Evolutionary conservation across 148 eudicot species (phyloP).

Genomic region (Chenopodium suecicum): DNA sequence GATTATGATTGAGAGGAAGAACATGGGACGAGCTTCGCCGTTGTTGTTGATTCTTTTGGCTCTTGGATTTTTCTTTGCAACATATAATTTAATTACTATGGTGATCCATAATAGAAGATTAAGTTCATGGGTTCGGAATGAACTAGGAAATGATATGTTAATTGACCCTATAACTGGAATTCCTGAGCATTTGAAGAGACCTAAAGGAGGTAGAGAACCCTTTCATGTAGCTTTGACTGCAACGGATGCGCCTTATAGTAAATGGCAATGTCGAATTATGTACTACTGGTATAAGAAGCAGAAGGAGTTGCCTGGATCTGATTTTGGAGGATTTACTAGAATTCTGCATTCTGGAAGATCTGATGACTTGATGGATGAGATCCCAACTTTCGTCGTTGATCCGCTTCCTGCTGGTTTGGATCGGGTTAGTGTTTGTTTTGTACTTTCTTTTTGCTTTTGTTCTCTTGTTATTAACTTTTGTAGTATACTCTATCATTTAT

Average conservation of each 20-base stretch:
- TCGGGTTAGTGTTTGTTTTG: conserved; percentile 56
- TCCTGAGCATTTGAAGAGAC: conserved; percentile 41
- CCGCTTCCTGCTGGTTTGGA: conserved; percentile 92
- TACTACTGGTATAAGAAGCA: conserved; percentile 94
- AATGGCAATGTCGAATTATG: conserved; percentile 99
- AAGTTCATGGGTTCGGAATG: conserved; percentile 28
- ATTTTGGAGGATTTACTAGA: conserved; percentile 92
- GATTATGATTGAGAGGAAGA: conserved; percentile 61
- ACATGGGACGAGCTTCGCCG: conserved; percentile 56
- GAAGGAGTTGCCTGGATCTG: conserved; percentile 75
- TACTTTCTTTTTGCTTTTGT: not conserved
- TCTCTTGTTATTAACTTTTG: not conserved
- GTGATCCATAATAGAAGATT: conserved; percentile 48
- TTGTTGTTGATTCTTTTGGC: conserved; percentile 56
- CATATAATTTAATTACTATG: conserved; percentile 71
- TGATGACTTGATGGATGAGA: conserved; percentile 88
- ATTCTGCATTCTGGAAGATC: conserved; percentile 84
- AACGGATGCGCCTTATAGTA: conserved; percentile 92
- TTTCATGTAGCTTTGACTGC: conserved; percentile 93
- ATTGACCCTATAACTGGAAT: conserved; percentile 63
- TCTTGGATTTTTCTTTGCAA: conserved; percentile 67
- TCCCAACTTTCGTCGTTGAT: conserved; percentile 84
- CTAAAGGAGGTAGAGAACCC: conserved; percentile 34
- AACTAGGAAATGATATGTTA: conserved; percentile 24
- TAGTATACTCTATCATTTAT: not conserved